These are phyloP conservation scores for Flaveria linearis DNA, from an alignment of 129 eudicot genomes.

Conservation along the genomic window DNA sequence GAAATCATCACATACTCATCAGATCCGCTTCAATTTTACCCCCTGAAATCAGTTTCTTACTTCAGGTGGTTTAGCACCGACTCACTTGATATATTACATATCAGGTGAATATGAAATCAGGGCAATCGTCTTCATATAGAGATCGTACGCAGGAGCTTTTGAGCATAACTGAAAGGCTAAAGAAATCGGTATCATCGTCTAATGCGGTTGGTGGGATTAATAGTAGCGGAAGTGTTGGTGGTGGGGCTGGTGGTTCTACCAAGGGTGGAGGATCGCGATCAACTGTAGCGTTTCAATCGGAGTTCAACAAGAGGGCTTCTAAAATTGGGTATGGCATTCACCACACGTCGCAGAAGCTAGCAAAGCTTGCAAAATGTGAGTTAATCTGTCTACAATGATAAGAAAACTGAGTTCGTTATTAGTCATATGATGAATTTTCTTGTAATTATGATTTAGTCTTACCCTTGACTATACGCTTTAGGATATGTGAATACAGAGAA, in stretches of 20 bases:
- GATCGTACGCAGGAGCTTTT: conserved; percentile 78
- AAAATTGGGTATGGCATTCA: conserved; percentile 86
- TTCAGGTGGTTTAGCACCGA: conserved; percentile 25
- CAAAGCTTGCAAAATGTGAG: conserved; percentile 84
- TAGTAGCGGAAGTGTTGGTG: conserved; percentile 25
- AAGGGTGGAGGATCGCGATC: conserved; percentile 39
- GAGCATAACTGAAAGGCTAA: conserved; percentile 57
- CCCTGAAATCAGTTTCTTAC: background rate
- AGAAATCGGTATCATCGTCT: conserved; percentile 41
- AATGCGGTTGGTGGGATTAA: conserved; percentile 32
- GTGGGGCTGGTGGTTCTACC: conserved; percentile 4
- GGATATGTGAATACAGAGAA: background rate
- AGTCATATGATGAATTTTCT: background rate
- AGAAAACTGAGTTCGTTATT: background rate
- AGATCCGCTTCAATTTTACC: background rate
- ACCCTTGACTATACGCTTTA: background rate
- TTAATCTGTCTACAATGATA: background rate
- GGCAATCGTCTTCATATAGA: conserved; percentile 59
- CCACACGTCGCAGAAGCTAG: conserved; percentile 87
- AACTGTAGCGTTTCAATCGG: conserved; percentile 63
- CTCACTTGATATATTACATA: background rate
- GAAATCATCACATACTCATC: conserved; percentile 2
- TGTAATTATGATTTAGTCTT: conserved; percentile 14
- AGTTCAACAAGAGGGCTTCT: conserved; percentile 74
- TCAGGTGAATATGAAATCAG: conserved; percentile 46